These are phyloP conservation scores for Phaeosphaeriaceae sp. DNA, from an alignment of 2,329 filamentous ascomycete species.

Conservation along the genomic window DNA sequence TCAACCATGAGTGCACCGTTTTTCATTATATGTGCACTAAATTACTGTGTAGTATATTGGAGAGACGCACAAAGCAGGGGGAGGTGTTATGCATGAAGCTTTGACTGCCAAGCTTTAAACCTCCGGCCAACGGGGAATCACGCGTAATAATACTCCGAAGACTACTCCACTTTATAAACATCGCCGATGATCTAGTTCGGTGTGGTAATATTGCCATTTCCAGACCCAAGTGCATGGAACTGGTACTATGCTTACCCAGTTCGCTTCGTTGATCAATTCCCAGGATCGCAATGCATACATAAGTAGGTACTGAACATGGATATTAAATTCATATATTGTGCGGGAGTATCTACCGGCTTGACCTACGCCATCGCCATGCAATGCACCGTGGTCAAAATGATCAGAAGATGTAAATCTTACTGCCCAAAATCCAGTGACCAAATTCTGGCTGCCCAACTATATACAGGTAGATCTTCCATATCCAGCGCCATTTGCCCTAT, in stretches of 20 bases:
- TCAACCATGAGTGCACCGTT: conserved; percentile 25
- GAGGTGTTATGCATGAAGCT: not conserved
- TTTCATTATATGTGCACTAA: conserved; percentile 4
- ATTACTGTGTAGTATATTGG: not conserved
- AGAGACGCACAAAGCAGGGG: not conserved
- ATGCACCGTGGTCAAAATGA: not conserved
- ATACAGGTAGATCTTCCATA: not conserved
- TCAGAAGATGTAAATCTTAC: not conserved
- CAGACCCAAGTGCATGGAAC: not conserved
- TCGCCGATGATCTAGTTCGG: not conserved
- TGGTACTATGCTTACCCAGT: not conserved
- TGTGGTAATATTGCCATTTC: not conserved
- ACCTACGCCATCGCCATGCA: conserved; percentile 12
- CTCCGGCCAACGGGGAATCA: not conserved
- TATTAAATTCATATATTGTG: conserved; percentile 17
- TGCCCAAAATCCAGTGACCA: not conserved
- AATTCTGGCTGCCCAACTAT: conserved; percentile 1
- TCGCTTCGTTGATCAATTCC: no score
- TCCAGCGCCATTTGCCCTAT: conserved; percentile 10
- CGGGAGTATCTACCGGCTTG: conserved; percentile 14
- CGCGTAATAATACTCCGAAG: not conserved
- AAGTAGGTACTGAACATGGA: conserved; percentile 13
- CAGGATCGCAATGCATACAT: no score
- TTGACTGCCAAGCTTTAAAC: conserved; percentile 3
- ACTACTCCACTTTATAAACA: conserved; percentile 1